Evolutionary conservation across 169 alveolate genomes (phyloP).

Genomic region (Cryptosporidium canis): DNA sequence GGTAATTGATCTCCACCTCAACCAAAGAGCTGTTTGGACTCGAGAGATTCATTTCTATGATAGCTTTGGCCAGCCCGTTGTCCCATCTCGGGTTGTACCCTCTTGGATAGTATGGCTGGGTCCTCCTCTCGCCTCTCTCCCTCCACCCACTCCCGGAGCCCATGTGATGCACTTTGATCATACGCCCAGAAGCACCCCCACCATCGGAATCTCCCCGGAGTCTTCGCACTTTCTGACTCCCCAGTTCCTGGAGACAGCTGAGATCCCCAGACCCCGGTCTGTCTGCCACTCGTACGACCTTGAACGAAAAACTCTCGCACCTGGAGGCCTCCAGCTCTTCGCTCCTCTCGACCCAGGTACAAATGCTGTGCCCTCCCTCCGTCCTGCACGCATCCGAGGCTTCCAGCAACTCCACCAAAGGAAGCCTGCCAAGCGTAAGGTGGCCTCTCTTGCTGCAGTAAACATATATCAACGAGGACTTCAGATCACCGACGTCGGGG

Average conservation of each 20-base stretch:
- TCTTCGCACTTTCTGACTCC: neutral
- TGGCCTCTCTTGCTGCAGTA: neutral
- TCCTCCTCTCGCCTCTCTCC: neutral
- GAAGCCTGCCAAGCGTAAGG: neutral
- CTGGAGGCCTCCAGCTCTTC: neutral
- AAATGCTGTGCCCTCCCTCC: neutral
- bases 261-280: neutral
- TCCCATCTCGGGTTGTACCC: conserved; percentile 43
- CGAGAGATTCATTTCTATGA: neutral
- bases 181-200: neutral
- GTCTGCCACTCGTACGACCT: neutral
- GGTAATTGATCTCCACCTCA: conserved; percentile 2
- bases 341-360: neutral
- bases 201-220: neutral
- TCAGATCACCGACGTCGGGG: neutral
- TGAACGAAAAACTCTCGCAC: neutral
- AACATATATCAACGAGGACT: neutral
- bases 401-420: neutral
- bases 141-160: neutral
- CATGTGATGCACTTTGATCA: neutral
- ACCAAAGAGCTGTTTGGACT: neutral
- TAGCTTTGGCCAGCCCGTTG: conserved; percentile 12
- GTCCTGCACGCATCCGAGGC: neutral
- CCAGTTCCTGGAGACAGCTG: neutral
- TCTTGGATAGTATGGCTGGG: conserved; percentile 4